Base-by-base conservation (phyloP, 2,329 filamentous ascomycete genomes). In the Pseudogymnoascus sp. region DNA sequence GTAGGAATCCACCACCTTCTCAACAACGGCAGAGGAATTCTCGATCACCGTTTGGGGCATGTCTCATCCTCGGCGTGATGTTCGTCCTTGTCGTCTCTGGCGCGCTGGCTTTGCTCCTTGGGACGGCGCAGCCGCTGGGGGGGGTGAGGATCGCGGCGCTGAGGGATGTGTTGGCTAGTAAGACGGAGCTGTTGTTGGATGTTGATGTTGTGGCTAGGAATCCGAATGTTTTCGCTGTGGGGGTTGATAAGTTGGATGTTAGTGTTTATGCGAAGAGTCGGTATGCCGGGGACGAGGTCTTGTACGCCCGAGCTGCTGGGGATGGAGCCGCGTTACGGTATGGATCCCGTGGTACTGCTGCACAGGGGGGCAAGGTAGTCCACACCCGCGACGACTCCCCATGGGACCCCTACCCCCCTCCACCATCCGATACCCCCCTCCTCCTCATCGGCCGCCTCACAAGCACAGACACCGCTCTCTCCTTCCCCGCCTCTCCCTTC, bases 231-330 rank as follows among this genome's bases (percentile, higher is more conserved):
- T 89, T 97, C 40, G 86, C 91, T 1, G 89, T 99, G 44, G 89
- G 89, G 2, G 85, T 99, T 38, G 87, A 90, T 66, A 87, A 92
- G 56, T 88, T 95, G 72, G 92, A 97, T 73, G 81, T 97, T 63
- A 92, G 95, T 70, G 84, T 99, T 33, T 97, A 97, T 75, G 94
- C 94, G 31, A 96, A 95, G 75, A 97, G 92, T 65, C 91, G 90
- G 65, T 90, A 93, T 72, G 89, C 93, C 11, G 90, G 90, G n/a
- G 53, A 59, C 6, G 42, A 47, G 4, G 42, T 7, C 0, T 4
- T 47, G 11, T 47, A 47, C 7, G 42, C 42, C 1, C 42, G 42
- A 1, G 21, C 21, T 6, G 3, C 11, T 3, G 80, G 78, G 10
- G 80, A 82, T 62, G 82, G 80, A 77, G 79, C 18, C 73, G 75